Base-by-base conservation (phyloP, 495 filamentous ascomycete species). In the Penicillium cinerascens region DNA sequence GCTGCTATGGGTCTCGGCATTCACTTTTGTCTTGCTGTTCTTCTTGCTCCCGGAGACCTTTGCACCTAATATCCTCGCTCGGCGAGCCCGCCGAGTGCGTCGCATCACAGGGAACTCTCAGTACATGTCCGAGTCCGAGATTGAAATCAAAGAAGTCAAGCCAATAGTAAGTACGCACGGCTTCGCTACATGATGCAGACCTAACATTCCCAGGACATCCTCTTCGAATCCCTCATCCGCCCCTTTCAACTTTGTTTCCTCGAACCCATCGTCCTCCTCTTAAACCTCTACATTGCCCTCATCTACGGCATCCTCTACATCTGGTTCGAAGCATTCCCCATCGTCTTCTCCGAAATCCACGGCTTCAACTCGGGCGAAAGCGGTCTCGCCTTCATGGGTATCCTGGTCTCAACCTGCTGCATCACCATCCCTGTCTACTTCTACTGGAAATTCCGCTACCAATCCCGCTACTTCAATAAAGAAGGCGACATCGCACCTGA, bases 301-400 rank as follows among this genome's bases (percentile, higher is more conserved):
- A 68, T 78, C 33, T 82, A 83, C 43, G 78, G 73, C 4, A 71
- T 82, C 23, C 65, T 79, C 8, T 83, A 81, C 56, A 72, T 77
- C 57, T 83, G 72, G 70, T 82, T 83, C 65, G 81, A 83, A 55
- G 74, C 73, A 4, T 83, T 81, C 61, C 79, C 78, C 1, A 69
- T 80, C 20, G 73, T 81, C 46, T 83, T 79, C 46, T 83, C 78
- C 56, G 26, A 59, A 2, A 74, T 77, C 13, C 79, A 78, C 60
- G 60, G 64, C 51, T 81, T 82, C 63, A 70, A 70, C 36, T 56
- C 74, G 0, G 74, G 74, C 4, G 20, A 73, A 55, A 64, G 63
- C 52, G 78, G 80, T 2, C 65, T 81, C 2, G 74, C 76, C 6
- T 82, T 78, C 60, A 56, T 82, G 4, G 76, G 76, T 22, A 74